These are phyloP conservation scores for Sporothrix protearum DNA, from an alignment of 2,329 filamentous ascomycete species.

Conservation along the genomic window DNA sequence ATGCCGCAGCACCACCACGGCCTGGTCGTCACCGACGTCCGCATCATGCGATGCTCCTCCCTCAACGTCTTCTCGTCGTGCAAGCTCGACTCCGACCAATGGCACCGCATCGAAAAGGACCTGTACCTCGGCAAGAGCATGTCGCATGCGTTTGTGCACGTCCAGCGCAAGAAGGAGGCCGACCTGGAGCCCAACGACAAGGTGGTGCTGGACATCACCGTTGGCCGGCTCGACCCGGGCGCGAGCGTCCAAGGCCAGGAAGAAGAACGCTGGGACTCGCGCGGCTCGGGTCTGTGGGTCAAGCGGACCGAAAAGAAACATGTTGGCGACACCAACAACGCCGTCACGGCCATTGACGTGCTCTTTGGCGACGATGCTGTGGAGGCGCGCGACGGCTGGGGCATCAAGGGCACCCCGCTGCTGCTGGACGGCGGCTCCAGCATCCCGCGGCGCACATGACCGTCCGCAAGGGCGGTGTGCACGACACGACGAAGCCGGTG, in stretches of 20 bases:
- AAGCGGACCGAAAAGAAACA: slow-evolving; percentile 68
- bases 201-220: slow-evolving; percentile 74
- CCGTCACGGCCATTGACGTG: slow-evolving; percentile 78
- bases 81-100: slow-evolving; percentile 65
- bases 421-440: slow-evolving; percentile 62
- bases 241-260: slow-evolving; percentile 53
- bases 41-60: slow-evolving; percentile 69
- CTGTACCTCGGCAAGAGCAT: slow-evolving; percentile 73
- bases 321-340: slow-evolving; percentile 69
- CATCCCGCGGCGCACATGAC: slow-evolving; percentile 71
- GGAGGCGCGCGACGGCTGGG: slow-evolving; percentile 83
- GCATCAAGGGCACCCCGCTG: slow-evolving; percentile 69
- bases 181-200: slow-evolving; percentile 71
- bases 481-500: slow-evolving; percentile 63
- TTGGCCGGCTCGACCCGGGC: slow-evolving; percentile 68
- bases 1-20: slow-evolving; percentile 82
- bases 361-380: slow-evolving; percentile 88
- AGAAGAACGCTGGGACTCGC: slow-evolving; percentile 68
- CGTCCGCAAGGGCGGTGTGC: slow-evolving; percentile 67
- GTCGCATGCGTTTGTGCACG: slow-evolving; percentile 75
- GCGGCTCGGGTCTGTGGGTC: slow-evolving; percentile 77
- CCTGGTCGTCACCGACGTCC: slow-evolving; percentile 80
- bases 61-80: slow-evolving; percentile 73
- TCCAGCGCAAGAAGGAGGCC: slow-evolving; percentile 81
- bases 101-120: slow-evolving; percentile 87